These are phyloP conservation scores for Ogataea wickerhamii DNA, from an alignment of 805 yeast genomes.

Conservation along the genomic window DNA sequence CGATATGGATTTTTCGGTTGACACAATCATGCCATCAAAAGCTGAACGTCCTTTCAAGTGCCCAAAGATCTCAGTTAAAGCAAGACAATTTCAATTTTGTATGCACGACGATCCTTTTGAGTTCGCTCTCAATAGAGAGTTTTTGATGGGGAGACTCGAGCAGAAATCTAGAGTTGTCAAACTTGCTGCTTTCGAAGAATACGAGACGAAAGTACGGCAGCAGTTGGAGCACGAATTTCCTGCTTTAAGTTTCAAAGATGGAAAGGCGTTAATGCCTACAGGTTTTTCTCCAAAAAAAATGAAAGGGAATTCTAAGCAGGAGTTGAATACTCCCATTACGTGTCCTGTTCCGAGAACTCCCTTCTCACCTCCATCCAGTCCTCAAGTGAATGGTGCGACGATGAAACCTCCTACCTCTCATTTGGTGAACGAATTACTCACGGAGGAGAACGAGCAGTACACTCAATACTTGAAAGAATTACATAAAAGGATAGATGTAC, in stretches of 20 bases:
- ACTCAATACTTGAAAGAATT: slow-evolving; percentile 19
- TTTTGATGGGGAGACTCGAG: slow-evolving; percentile 62
- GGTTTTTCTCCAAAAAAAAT: slow-evolving; percentile 1
- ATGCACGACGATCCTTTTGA: slow-evolving; percentile 92
- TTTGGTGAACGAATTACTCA: slow-evolving; percentile 17
- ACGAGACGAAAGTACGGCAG: slow-evolving; percentile 16
- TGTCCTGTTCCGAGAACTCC: not conserved
- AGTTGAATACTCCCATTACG: not conserved
- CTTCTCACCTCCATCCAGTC: not conserved
- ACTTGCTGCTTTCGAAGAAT: slow-evolving; percentile 20
- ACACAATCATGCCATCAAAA: slow-evolving; percentile 28
- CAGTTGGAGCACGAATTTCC: slow-evolving; percentile 34
- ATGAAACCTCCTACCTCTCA: slow-evolving; percentile 10
- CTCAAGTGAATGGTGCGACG: not conserved
- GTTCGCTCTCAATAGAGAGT: slow-evolving; percentile 59
- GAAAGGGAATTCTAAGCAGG: not conserved
- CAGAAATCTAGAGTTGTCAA: slow-evolving; percentile 61
- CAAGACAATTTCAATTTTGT: slow-evolving; percentile 56
- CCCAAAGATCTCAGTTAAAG: slow-evolving; percentile 53
- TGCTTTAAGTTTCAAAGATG: slow-evolving; percentile 19
- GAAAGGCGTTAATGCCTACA: slow-evolving; percentile 14
- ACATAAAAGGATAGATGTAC: slow-evolving; percentile 22
- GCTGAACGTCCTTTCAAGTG: slow-evolving; percentile 42
- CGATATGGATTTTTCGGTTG: slow-evolving; percentile 31
- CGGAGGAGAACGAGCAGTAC: slow-evolving; percentile 25